Percentiles rank a stretch among this genome's conserved stretches.
Evolutionary conservation across 805 yeast species (phyloP).

Genomic region (Wickerhamiella kurtzmanii): DNA sequence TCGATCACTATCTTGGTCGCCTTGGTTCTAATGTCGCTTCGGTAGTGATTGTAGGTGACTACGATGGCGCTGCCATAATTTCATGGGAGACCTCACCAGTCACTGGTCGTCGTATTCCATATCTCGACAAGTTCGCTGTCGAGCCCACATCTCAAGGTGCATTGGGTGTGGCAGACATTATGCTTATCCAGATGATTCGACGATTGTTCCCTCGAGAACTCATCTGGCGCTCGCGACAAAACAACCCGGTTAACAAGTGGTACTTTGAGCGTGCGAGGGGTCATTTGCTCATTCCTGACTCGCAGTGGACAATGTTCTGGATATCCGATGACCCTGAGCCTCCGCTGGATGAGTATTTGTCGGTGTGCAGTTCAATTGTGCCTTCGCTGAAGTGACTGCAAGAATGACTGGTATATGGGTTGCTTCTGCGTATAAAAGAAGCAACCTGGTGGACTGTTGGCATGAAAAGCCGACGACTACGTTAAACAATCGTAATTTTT

Average conservation of each 20-base stretch:
- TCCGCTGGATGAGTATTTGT: slow-evolving; percentile 36
- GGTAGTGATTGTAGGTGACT: slow-evolving; percentile 77
- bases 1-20: slow-evolving; percentile 52
- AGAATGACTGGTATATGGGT: no score
- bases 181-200: slow-evolving; percentile 63
- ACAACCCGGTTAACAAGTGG: slow-evolving; percentile 94
- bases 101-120: slow-evolving; percentile 41
- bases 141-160: slow-evolving; percentile 73
- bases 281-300: slow-evolving; percentile 35
- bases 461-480: no score
- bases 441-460: no score
- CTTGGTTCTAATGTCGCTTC: slow-evolving; percentile 58
- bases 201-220: slow-evolving; percentile 57
- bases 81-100: slow-evolving; percentile 51
- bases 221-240: slow-evolving; percentile 79
- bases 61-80: slow-evolving; percentile 87
- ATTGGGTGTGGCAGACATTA: slow-evolving; percentile 84
- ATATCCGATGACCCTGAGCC: slow-evolving; percentile 23
- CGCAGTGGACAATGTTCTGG: slow-evolving; percentile 35
- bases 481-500: no score
- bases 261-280: slow-evolving; percentile 85
- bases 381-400: slow-evolving; percentile 38
- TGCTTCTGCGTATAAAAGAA: no score
- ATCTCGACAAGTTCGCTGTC: slow-evolving; percentile 90
- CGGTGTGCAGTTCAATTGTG: slow-evolving; percentile 41